Conservation (phyloP, 192 early-diverging fungal species). For the Coemansia sp. region DNA sequence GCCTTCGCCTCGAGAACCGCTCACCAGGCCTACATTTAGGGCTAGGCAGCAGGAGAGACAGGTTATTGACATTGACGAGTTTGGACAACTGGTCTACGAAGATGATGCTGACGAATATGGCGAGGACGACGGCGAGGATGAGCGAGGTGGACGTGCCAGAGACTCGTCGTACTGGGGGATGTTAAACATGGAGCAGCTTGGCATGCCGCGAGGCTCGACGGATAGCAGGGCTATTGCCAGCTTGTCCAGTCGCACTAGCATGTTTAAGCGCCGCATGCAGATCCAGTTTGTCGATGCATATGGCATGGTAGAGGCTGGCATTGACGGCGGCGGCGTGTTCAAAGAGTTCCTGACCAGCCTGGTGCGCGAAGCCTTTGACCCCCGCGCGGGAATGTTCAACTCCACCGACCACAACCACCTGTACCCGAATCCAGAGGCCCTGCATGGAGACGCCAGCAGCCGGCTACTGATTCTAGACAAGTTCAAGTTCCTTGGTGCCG, state of each 20-base stretch:
- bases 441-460: constrained; percentile 19
- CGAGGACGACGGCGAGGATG: background rate
- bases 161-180: constrained; percentile 2
- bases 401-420: constrained; percentile 68
- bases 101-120: background rate
- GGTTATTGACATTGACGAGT: background rate
- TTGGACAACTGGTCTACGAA: background rate
- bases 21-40: background rate
- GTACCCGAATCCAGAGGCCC: constrained; percentile 71
- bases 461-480: constrained; percentile 57
- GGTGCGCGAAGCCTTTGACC: constrained; percentile 75
- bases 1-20: background rate
- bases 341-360: constrained; percentile 93
- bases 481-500: constrained; percentile 76
- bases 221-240: background rate
- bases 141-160: background rate
- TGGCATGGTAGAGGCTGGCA: constrained; percentile 85
- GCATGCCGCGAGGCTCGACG: constrained; percentile 14
- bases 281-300: constrained; percentile 87
- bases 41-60: background rate
- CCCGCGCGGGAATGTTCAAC: constrained; percentile 68
- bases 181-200: constrained; percentile 20
- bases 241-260: constrained; percentile 44
- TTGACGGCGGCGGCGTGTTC: constrained; percentile 97
- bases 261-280: constrained; percentile 75